These are phyloP conservation scores for Cladosporium velox DNA, from an alignment of 2,329 filamentous ascomycete genomes.

Conservation along the genomic window DNA sequence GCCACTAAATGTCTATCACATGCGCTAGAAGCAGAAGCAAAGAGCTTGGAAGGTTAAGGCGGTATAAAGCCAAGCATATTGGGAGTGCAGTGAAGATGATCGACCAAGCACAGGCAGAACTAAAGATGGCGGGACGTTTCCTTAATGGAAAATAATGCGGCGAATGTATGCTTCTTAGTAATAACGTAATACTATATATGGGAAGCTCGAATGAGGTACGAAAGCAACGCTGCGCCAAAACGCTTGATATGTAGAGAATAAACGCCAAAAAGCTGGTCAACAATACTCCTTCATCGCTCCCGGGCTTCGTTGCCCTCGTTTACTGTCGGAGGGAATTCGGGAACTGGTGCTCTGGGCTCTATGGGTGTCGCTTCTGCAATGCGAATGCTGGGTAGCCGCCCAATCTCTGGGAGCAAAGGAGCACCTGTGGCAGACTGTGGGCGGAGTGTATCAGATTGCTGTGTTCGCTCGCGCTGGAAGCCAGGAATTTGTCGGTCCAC, in stretches of 20 bases:
- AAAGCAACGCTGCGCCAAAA: conserved; percentile 18
- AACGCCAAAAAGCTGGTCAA: neutral
- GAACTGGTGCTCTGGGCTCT: conserved; percentile 24
- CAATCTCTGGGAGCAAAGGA: conserved; percentile 42
- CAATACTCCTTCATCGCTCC: neutral
- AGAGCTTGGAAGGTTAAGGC: conserved; percentile 5
- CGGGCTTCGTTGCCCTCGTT: conserved; percentile 1
- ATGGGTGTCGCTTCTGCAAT: conserved; percentile 43
- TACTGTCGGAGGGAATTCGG: conserved; percentile 15
- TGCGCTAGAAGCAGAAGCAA: conserved; percentile 3
- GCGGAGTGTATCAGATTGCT: neutral
- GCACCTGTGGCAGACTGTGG: conserved; percentile 27
- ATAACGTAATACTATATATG: conserved; percentile 10
- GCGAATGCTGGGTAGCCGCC: conserved; percentile 47
- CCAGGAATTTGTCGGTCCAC: conserved; percentile 28
- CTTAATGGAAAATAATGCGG: neutral
- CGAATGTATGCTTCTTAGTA: neutral
- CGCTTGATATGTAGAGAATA: conserved; percentile 1
- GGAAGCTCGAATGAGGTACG: neutral
- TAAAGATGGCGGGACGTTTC: neutral
- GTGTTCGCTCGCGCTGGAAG: conserved; percentile 14
- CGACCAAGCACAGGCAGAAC: neutral
- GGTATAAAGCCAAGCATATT: conserved; percentile 5
- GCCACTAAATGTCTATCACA: neutral
- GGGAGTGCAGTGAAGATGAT: neutral